phyloP scores from a whole-genome alignment of 129 eudicot genomes.

The Gnaphalium uliginosum region DNA sequence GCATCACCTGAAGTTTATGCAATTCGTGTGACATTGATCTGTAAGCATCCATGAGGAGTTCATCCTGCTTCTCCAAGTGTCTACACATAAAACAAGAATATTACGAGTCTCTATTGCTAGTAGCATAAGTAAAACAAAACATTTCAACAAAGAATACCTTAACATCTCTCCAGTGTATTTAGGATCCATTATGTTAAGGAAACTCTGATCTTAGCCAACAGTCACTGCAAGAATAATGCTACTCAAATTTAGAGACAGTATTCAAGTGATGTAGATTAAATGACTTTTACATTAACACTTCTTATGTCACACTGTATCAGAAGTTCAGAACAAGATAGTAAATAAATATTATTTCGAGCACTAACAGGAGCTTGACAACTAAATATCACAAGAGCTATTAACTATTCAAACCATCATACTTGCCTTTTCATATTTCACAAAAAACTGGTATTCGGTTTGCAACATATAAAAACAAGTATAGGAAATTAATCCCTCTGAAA shows the following conservation, averaged over 20 bases:
- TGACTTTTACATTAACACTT: no score
- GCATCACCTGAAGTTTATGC: conserved; percentile 67
- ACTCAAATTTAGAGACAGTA: no score
- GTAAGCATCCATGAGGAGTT: conserved; percentile 66
- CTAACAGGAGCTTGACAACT: no score
- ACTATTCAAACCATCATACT: no score
- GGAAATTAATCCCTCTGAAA: background rate
- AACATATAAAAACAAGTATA: background rate
- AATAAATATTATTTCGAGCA: no score
- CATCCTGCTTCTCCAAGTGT: conserved; percentile 90
- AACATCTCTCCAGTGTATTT: conserved; percentile 52
- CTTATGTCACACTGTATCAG: no score
- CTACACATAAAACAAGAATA: conserved; percentile 31
- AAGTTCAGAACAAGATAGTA: no score
- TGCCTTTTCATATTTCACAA: background rate
- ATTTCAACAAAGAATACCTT: conserved; percentile 32
- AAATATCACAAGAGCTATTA: no score
- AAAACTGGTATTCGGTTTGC: background rate
- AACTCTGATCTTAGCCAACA: background rate
- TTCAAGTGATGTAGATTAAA: no score
- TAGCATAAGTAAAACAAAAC: background rate
- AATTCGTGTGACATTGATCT: conserved; percentile 70
- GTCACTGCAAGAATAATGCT: no score
- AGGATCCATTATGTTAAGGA: conserved; percentile 45
- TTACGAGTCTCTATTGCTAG: background rate